Percentiles rank a stretch among this genome's conserved stretches.
phyloP scores from a whole-genome alignment of 2,329 filamentous ascomycete species.

The Trichophyton simii region DNA sequence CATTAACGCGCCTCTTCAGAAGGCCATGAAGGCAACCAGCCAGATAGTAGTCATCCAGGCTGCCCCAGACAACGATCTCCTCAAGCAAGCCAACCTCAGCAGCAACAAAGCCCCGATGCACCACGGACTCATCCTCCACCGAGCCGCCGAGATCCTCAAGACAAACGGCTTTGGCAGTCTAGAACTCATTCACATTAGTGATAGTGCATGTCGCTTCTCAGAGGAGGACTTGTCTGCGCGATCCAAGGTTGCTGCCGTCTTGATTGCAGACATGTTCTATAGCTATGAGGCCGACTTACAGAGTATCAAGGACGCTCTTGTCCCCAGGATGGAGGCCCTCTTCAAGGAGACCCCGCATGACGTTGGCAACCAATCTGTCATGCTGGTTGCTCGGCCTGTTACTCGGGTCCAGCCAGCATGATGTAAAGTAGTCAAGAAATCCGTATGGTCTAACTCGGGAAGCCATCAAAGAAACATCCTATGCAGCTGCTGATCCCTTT shows the following conservation, averaged over 20 bases:
- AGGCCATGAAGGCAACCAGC: no score
- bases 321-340: background rate
- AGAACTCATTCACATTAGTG: background rate
- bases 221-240: background rate
- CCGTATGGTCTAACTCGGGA: background rate
- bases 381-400: background rate
- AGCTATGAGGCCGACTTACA: background rate
- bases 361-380: background rate
- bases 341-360: background rate
- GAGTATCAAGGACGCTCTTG: slow-evolving; percentile 5
- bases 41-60: slow-evolving; percentile 7
- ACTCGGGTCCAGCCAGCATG: background rate
- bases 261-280: slow-evolving; percentile 2
- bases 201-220: background rate
- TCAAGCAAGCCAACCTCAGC: slow-evolving; percentile 1
- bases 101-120: background rate
- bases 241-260: background rate
- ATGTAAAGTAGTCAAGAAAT: background rate
- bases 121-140: slow-evolving; percentile 3
- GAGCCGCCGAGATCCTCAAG: background rate
- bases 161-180: background rate
- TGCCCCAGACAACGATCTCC: slow-evolving; percentile 6
- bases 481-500: background rate
- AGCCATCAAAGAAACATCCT: background rate
- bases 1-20: background rate